Conservation (phyloP, 768 basidiomycete genomes). For the Lactifluus volemus region DNA sequence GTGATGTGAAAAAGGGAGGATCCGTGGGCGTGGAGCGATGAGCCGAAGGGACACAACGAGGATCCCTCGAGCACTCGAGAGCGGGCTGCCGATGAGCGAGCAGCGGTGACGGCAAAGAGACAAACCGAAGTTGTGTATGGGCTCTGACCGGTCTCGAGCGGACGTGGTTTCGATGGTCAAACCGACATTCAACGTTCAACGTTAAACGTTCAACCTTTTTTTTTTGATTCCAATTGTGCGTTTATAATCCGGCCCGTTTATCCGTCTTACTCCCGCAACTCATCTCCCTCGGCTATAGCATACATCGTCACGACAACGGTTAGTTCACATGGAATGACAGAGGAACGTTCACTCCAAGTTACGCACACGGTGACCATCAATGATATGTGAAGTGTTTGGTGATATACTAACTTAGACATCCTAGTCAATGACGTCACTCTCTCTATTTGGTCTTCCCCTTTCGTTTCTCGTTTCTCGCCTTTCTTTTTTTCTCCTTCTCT, state of each 20-base stretch:
- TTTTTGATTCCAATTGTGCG: too few relatives aligned
- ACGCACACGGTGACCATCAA: too few relatives aligned
- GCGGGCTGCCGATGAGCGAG: background rate
- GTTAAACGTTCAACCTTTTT: too few relatives aligned
- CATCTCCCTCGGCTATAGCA: too few relatives aligned
- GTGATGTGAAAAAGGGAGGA: conserved; percentile 29
- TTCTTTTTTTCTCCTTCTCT: conserved; percentile 56
- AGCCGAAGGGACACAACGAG: conserved; percentile 37
- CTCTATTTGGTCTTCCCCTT: conserved; percentile 37
- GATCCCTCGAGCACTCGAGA: conserved; percentile 29
- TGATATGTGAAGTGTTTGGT: too few relatives aligned
- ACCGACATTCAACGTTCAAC: background rate
- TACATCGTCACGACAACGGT: too few relatives aligned
- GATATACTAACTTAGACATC: too few relatives aligned
- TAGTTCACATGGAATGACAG: too few relatives aligned
- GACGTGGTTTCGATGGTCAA: too few relatives aligned
- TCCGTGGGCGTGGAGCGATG: conserved; percentile 48
- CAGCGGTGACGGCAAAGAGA: background rate
- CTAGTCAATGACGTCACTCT: background rate
- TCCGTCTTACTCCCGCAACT: too few relatives aligned
- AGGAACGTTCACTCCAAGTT: too few relatives aligned
- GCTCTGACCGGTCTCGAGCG: background rate
- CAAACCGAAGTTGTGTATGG: background rate
- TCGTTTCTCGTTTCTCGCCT: conserved; percentile 70
- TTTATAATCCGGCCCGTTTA: background rate